phyloP scores from a whole-genome alignment of 2,329 filamentous ascomycete genomes.

The Didymella sp. region DNA sequence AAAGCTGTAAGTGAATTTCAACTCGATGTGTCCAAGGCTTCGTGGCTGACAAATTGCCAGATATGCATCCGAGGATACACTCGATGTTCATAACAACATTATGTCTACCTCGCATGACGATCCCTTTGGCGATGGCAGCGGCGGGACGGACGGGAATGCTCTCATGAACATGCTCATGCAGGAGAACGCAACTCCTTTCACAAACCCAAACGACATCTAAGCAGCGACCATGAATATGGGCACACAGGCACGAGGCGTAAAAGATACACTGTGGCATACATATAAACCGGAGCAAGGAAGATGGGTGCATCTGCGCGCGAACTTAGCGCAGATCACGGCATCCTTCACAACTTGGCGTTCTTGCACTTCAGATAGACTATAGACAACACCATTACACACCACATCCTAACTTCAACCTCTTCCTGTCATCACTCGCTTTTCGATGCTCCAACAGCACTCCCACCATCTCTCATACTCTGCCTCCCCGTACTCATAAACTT shows the following conservation, averaged over 20 bases:
- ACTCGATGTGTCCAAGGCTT: background rate
- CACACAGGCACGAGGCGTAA: background rate
- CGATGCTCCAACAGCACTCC: conserved; percentile 40
- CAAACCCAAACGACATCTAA: background rate
- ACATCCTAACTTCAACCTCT: background rate
- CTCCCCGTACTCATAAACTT: conserved; percentile 39
- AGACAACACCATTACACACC: background rate
- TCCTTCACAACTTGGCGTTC: background rate
- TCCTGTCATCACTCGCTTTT: conserved; percentile 40
- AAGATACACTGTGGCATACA: background rate
- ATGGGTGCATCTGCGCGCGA: background rate
- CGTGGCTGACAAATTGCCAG: background rate
- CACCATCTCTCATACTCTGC: conserved; percentile 34
- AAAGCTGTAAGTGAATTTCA: background rate
- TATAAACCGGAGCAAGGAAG: background rate
- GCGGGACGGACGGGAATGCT: conserved; percentile 9
- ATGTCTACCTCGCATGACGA: background rate
- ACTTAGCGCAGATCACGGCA: background rate
- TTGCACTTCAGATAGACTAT: background rate
- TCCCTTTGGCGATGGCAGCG: conserved; percentile 2
- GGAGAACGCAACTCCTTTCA: conserved; percentile 11
- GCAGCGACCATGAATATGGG: background rate
- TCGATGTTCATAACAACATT: conserved; percentile 14
- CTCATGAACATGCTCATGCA: conserved; percentile 21
- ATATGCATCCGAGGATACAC: background rate